Percentiles rank a stretch among this genome's conserved stretches.
Evolutionary conservation across 495 filamentous ascomycete species (phyloP).

Genomic region (Penicillium paxilli): DNA sequence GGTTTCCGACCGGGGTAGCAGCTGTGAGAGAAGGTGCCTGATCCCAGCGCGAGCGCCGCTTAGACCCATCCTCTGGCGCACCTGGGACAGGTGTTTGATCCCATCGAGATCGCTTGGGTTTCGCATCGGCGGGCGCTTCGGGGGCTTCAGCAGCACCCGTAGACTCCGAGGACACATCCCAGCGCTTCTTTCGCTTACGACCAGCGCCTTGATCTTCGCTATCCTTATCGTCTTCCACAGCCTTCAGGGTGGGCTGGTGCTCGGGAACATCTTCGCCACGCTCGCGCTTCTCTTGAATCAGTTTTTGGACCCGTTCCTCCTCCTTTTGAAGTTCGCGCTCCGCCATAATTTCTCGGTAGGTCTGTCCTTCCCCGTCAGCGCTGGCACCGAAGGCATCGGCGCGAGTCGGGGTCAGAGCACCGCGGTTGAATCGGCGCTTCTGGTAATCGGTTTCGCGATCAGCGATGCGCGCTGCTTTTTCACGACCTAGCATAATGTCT

Average conservation of each 20-base stretch:
- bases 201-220: constrained; percentile 67
- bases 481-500: constrained; percentile 82
- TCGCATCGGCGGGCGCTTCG: constrained; percentile 51
- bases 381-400: constrained; percentile 85
- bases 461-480: constrained; percentile 85
- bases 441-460: constrained; percentile 97
- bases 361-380: constrained; percentile 66
- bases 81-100: constrained; percentile 76
- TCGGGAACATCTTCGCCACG: constrained; percentile 62
- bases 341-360: constrained; percentile 90
- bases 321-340: constrained; percentile 89
- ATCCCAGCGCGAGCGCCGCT: constrained; percentile 84
- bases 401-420: constrained; percentile 76
- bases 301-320: constrained; percentile 80
- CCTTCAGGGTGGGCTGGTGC: constrained; percentile 70
- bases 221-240: constrained; percentile 65
- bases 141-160: constrained; percentile 38
- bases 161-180: constrained; percentile 70
- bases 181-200: constrained; percentile 88
- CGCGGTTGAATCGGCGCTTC: constrained; percentile 87
- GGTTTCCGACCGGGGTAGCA: constrained; percentile 79
- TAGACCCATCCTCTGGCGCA: constrained; percentile 55
- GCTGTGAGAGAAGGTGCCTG: constrained; percentile 64
- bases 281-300: constrained; percentile 75
- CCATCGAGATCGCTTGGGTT: constrained; percentile 84